Evolutionary conservation across 1,139 yeast species (phyloP).

Genomic region (Candida pseudoviswanathii): DNA sequence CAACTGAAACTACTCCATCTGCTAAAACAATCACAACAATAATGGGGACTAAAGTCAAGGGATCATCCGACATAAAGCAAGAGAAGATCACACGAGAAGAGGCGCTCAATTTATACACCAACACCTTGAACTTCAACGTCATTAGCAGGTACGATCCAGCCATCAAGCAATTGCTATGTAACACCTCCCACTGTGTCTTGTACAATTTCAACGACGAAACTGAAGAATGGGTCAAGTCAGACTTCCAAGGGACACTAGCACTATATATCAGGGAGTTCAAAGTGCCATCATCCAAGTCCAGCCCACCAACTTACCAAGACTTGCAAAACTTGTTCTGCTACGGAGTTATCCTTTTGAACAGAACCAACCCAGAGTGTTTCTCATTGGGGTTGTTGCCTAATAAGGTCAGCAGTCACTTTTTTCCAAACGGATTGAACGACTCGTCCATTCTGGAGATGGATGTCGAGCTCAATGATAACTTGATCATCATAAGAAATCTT

Average conservation of each 20-base stretch:
- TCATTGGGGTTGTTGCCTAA: slow-evolving; percentile 76
- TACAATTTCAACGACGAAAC: slow-evolving; percentile 64
- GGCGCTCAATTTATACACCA: slow-evolving; percentile 61
- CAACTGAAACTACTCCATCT: not conserved
- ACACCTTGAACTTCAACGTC: slow-evolving; percentile 77
- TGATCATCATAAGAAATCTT: slow-evolving; percentile 76
- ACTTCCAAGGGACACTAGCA: slow-evolving; percentile 80
- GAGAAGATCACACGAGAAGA: slow-evolving; percentile 29
- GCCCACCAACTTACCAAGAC: slow-evolving; percentile 33
- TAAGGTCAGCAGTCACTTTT: slow-evolving; percentile 46
- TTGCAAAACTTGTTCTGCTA: slow-evolving; percentile 64
- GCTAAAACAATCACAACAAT: not conserved
- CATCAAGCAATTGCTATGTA: slow-evolving; percentile 70
- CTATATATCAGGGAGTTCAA: slow-evolving; percentile 66
- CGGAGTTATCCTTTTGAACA: slow-evolving; percentile 77
- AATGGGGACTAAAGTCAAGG: slow-evolving; percentile 9
- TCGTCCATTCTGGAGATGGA: slow-evolving; percentile 57
- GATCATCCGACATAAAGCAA: slow-evolving; percentile 8
- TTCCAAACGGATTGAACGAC: slow-evolving; percentile 43
- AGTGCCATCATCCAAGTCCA: slow-evolving; percentile 28
- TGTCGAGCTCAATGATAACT: slow-evolving; percentile 75
- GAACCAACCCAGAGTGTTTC: slow-evolving; percentile 76
- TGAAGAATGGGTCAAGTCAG: slow-evolving; percentile 81
- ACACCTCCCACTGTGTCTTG: slow-evolving; percentile 81
- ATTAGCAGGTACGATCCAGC: slow-evolving; percentile 82